Base-by-base conservation (phyloP, 1,284 basidiomycete genomes). In the Ceratorhiza oryzae-sativae region DNA sequence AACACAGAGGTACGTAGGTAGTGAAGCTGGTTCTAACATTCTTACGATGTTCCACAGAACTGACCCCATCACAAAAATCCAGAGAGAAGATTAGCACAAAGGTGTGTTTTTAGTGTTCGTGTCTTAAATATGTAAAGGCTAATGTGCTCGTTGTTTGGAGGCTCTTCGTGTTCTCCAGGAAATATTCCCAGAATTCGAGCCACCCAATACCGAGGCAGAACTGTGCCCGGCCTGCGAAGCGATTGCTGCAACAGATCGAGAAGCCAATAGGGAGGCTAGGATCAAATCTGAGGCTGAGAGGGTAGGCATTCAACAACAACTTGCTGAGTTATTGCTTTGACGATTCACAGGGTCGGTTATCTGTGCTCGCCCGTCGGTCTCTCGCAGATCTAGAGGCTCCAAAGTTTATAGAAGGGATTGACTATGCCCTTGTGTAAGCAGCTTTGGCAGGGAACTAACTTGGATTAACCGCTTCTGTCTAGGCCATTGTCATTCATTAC, bases 111-210 rank as follows among this genome's bases (percentile, higher is more conserved):
- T n/a, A n/a, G n/a, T n/a, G 9, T 30, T 27, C 39, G 45, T 23
- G 12, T 65, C 4, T 8, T 34, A n/a, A 15, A 15, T 15, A 30
- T 13, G 13, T 27, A 23, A 12, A 12, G 20, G 13, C 12, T 68
- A 12, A 55, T 25, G 4, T 30, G 49, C 1, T 13, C 23, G 36
- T 41, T 39, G 20, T 39, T 39, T 27, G 9, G 32, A 68, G 63
- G 63, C 63, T 1, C 45, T 68, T n/a, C 9, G 25, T 15, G 41
- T 68, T 10, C 51, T 68, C 13, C 49, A 68, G 32, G 63, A 68
- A 32, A 46, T 56, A 55, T 68, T 68, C 23, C 63, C 63, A 18
- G 63, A 68, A 41, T 68, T 68, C 32, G 5, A 68, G 18, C 63
- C 63, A 39, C 63, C 63, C 3, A 36, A 39, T 27, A 45, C 15